Conservation (phyloP, 176 grass and related monocot genomes). For the Aechmea fasciata region DNA sequence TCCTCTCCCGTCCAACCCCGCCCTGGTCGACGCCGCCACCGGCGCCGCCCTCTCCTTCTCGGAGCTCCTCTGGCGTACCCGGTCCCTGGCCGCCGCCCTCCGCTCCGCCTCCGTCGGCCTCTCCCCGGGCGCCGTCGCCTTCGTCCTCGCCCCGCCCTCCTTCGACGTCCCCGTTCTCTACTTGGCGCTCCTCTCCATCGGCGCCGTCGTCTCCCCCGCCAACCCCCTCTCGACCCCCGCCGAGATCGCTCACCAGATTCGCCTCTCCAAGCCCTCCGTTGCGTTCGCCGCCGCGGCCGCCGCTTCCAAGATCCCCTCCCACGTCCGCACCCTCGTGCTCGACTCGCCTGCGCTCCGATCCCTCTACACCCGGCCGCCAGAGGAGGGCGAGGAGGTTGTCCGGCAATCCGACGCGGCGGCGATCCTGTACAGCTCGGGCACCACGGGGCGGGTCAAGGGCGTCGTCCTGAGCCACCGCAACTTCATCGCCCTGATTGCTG, state of each 20-base stretch:
- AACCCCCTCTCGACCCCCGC: conserved; percentile 45
- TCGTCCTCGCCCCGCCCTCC: conserved; percentile 38
- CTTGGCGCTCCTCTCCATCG: conserved; percentile 62
- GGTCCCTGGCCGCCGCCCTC: conserved; percentile 41
- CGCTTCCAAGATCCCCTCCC: conserved; percentile 28
- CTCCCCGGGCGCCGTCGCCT: conserved; percentile 35
- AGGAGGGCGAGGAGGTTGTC: conserved; percentile 15
- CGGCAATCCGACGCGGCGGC: conserved; percentile 66
- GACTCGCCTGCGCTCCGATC: conserved; percentile 37
- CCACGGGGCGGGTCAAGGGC: conserved; percentile 73
- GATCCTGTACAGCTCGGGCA: conserved; percentile 81
- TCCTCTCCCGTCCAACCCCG: conserved; percentile 30
- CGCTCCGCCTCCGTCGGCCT: conserved; percentile 18
- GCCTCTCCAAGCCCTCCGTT: conserved; percentile 34
- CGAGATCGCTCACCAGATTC: conserved; percentile 42
- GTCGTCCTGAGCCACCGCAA: conserved; percentile 60
- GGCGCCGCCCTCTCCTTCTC: conserved; percentile 47
- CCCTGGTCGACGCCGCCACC: conserved; percentile 36
- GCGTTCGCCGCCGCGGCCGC: conserved; percentile 36
- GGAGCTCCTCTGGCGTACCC: conserved; percentile 37
- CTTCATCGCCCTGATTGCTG: conserved; percentile 43
- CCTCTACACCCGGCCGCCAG: conserved; percentile 24
- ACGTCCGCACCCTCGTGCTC: conserved; percentile 30
- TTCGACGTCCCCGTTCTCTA: conserved; percentile 46
- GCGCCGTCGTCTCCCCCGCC: conserved; percentile 53